Base-by-base conservation (phyloP, 495 filamentous ascomycete species). In the Aspergillus panamensis region DNA sequence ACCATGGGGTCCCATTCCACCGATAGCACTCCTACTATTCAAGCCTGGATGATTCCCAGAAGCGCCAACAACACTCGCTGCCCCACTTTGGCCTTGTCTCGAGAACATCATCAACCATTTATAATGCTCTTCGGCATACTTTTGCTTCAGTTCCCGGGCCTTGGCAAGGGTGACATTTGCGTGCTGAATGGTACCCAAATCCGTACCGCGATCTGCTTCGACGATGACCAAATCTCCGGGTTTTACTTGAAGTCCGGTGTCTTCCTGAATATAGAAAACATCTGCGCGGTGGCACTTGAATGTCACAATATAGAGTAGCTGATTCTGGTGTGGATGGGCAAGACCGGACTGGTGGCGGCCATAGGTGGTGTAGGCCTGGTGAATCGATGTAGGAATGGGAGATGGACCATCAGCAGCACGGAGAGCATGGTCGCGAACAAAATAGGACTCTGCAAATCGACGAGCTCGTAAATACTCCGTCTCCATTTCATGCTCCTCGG, bases 21-120 rank as follows among this genome's bases (percentile, higher is more conserved):
- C 87, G 39, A 87, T 84, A 21, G 87, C 84, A 65, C 85, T 87
- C 53, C 74, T 68, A 55, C 55, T 49, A 17, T 78, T 83, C 43
- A 87, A 72, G 30, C 84, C 73, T 17, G 84, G 74, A 19, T 64
- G 62, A 45, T 61, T 58, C 12, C 70, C 69, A 40, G 68, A 63
- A 20, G 72, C 53, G 56, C 68, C 71, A 33, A 73, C 67, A 6
- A 81, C 82, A 51, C 77, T 80, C 21, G 83, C 80, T 0, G 84
- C 84, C 59, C 89, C 88, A 60, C 86, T 73, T 55, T 81, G 78
- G 20, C 75, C 76, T 50, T 85, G 83, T 32, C 82, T 87, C 10
- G 91, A 95, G 69, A 96, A 97, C 85, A 96, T 91, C 88, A 97
- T 96, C 32, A 98, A 81, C 87, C 92, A 96, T 62, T 87, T 89